phyloP scores from a whole-genome alignment of 441 rosid genomes.

The Gossypium davidsonii region DNA sequence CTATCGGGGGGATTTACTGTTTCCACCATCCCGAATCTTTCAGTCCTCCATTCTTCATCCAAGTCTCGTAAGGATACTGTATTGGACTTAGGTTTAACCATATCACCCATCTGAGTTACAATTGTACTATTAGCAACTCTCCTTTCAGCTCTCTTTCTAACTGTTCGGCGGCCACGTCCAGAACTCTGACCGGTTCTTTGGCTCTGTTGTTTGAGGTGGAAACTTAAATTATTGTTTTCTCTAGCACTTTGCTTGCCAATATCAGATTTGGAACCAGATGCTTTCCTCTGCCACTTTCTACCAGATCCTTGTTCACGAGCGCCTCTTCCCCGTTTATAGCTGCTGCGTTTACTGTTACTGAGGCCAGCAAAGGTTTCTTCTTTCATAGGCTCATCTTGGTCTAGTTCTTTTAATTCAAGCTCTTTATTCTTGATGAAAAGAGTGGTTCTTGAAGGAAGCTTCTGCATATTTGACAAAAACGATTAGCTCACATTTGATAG shows the following conservation, averaged over 20 bases:
- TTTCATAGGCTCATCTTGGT: constrained; percentile 23
- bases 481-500: neutral
- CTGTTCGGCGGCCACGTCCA: constrained; percentile 69
- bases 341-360: constrained; percentile 29
- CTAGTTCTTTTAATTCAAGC: constrained; percentile 29
- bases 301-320: constrained; percentile 49
- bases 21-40: constrained; percentile 35
- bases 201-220: constrained; percentile 27
- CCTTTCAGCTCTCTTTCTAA: constrained; percentile 65
- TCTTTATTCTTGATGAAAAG: constrained; percentile 40
- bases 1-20: constrained; percentile 46
- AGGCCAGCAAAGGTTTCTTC: constrained; percentile 38
- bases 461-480: constrained; percentile 34
- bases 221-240: constrained; percentile 28
- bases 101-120: constrained; percentile 26
- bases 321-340: constrained; percentile 54
- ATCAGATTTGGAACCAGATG: constrained; percentile 32
- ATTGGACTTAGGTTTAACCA: constrained; percentile 26
- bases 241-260: constrained; percentile 33
- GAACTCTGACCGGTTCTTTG: constrained; percentile 34
- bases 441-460: constrained; percentile 48
- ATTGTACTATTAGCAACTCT: constrained; percentile 29
- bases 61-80: constrained; percentile 33
- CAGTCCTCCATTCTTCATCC: constrained; percentile 56
- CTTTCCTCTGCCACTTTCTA: constrained; percentile 42